Evolutionary conservation across 768 basidiomycete genomes (phyloP), one percentile per base, ranked within the genome.

Genomic region (Neoboletus magnificus): DNA sequence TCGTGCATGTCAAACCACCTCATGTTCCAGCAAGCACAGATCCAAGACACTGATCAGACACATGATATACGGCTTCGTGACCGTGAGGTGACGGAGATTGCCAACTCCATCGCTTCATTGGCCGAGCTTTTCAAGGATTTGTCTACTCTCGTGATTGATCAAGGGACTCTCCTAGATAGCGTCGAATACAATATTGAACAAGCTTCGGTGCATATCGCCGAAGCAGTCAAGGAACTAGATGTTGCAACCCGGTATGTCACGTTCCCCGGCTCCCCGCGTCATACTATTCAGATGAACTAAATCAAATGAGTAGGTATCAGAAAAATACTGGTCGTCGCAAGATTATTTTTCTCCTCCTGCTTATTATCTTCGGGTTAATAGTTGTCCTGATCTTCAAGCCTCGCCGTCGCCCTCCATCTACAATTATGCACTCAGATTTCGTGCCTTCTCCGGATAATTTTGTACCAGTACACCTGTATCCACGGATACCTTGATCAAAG

Each of bases 151-250:
- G 93, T 99, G 56, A 98, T 98, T 59, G 97, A 98, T 73, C 97
- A 99, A 67, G 97, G 97, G 29, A 98, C 96, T 29, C 82, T 99
- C 32, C 80, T 98, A 52, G 97, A 98, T 73, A 93, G 92, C 36
- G 82, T 98, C 53, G 97, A 99, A 73, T 99, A 93, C 74, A 99
- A 99, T 69, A 90, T 99, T 50, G 93, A 98, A 71, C 87, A 91
- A 71, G 91, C 95, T 5, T 88, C 88, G 18, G 82, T 82, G 32
- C 84, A 92, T 49, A 80, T 95, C 68, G 73, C 85, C 52, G 90
- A 91, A 43, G 93, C 94, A 22, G 93, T 89, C 36, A 82, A 84
- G 64, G 93, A 97, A 62, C 77, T 99, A 47, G 77, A 87, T 53
- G 77, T 83, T 15, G 97, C 97, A 5, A 90, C 89, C 51, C 78